These are phyloP conservation scores for Laburnicola sp. DNA, from an alignment of 2,329 filamentous ascomycete species.

Conservation along the genomic window DNA sequence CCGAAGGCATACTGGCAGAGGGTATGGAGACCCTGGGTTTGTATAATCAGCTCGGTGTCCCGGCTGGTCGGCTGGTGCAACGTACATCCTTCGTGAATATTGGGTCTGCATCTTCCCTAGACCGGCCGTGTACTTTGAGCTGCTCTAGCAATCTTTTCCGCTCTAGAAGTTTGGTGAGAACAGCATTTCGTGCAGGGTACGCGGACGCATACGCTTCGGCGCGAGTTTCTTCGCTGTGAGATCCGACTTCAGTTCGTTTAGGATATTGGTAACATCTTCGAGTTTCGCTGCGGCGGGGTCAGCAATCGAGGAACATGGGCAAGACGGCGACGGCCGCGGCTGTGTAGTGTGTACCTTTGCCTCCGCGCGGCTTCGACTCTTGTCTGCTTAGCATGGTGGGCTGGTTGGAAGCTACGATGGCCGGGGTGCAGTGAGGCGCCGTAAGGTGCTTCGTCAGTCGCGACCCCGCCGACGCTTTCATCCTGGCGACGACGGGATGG, in stretches of 20 bases:
- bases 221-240: constrained; percentile 62
- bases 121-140: constrained; percentile 78
- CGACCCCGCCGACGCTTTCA: too few relatives aligned
- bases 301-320: neutral
- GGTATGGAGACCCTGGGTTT: constrained; percentile 69
- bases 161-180: constrained; percentile 53
- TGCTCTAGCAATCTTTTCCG: constrained; percentile 61
- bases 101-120: constrained; percentile 70
- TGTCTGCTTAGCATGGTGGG: constrained; percentile 20
- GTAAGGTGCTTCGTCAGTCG: too few relatives aligned
- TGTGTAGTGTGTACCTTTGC: constrained; percentile 21
- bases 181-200: neutral
- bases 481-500: too few relatives aligned
- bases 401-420: neutral
- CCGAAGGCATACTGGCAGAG: constrained; percentile 75
- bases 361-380: constrained; percentile 17
- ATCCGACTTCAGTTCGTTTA: constrained; percentile 65
- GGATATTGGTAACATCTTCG: constrained; percentile 66
- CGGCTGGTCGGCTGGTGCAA: neutral
- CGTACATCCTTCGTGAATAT: constrained; percentile 80
- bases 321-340: neutral
- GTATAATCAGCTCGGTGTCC: constrained; percentile 13
- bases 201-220: constrained; percentile 58
- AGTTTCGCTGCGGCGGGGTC: constrained; percentile 60
- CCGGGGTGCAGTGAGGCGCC: neutral